Conservation (phyloP, 108 stramenopile genomes). For the Epipyxis sp. region DNA sequence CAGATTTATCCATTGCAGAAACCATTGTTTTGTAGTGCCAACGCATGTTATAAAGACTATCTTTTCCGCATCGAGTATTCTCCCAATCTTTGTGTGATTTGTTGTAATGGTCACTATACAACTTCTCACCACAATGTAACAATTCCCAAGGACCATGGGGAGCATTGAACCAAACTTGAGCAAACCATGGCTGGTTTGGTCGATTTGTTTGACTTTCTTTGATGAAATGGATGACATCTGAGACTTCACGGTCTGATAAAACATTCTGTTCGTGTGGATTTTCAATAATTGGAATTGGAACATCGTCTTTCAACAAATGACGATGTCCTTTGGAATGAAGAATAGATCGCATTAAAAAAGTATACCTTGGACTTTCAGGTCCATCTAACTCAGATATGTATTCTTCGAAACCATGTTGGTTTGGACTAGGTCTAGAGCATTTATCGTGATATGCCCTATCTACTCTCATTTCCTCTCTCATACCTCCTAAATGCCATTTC, state of each 20-base stretch:
- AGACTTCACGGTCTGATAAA: background rate
- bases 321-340: background rate
- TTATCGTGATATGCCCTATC: background rate
- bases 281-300: background rate
- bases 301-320: background rate
- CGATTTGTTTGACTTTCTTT: background rate
- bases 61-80: background rate
- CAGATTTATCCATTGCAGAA: slow-evolving; percentile 51
- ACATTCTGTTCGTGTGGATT: background rate
- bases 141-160: slow-evolving; percentile 6
- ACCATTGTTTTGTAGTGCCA: slow-evolving; percentile 55
- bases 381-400: slow-evolving; percentile 10
- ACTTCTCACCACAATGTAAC: background rate
- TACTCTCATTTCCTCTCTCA: background rate
- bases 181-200: slow-evolving; percentile 13
- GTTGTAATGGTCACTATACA: background rate
- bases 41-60: slow-evolving; percentile 9
- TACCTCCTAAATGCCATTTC: slow-evolving; percentile 13
- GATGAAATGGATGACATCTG: background rate
- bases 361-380: slow-evolving; percentile 10
- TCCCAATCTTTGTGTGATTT: background rate
- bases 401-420: slow-evolving; percentile 16
- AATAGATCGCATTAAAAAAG: background rate
- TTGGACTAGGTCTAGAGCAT: background rate
- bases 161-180: slow-evolving; percentile 21